Evolutionary conservation across 2,329 filamentous ascomycete genomes (phyloP), one percentile per base, ranked within the genome.

Genomic region (Pseudopyrenochaeta lycopersici): DNA sequence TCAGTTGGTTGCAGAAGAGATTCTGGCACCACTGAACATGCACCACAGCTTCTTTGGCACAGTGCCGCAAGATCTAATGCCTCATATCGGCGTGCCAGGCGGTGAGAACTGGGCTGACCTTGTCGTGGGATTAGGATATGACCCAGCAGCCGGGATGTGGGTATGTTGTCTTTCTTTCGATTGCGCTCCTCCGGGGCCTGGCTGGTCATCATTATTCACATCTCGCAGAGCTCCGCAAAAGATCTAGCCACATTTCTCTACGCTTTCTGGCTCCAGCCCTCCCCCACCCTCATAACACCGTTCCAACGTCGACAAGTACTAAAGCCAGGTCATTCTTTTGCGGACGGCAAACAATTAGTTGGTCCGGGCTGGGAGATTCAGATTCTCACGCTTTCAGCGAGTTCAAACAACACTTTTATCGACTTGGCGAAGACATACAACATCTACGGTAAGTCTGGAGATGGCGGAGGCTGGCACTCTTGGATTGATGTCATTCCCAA

Each of bases 101-200:
- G 64, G 63, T 1, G 47, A 63, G 2, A 68, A 68, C 27, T 71
- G 64, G 64, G 69, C 59, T 1, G 64, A 72, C 52, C 47, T 71
- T 2, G 18, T 68, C 1, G 46, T 73, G 3, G 67, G 68, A 21
- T 52, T 58, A 14, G 70, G 70, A 7, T 73, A 73, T 35, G 63
- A 72, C 31, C 68, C 70, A 21, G 69, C 63, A 2, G 70, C 64
- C 2, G 70, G 70, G 20, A 66, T 72, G 63, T 73, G 69, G 64
- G 61, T 62, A 47, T 0, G 58, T 60, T 27, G 17, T 12, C 29
- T 35, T 15, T 17, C 32, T 29, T 21, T 36, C n/a, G 36, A 1
- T 14, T 21, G 7, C 9, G 7, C n/a, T 11, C 11, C 12, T 18
- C 4, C 2, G 31, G 27, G 2, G n/a, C n/a, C 39, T 54, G 21